phyloP scores from a whole-genome alignment of 768 basidiomycete species.

The Mycena olivaceomarginata region DNA sequence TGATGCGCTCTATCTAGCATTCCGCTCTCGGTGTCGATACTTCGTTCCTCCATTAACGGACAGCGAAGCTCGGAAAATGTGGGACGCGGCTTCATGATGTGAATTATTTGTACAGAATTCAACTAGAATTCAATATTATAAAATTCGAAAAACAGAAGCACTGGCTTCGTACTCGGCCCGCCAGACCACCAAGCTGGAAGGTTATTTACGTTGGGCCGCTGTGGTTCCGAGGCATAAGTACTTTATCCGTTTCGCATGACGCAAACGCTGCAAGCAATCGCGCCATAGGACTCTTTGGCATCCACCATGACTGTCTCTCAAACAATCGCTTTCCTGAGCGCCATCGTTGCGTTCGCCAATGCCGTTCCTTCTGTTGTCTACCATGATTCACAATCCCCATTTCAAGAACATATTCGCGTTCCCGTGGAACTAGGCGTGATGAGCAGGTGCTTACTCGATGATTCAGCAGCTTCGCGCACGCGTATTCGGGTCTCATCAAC shows the following conservation, averaged over 20 bases:
- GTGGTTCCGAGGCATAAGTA: neutral
- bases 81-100: constrained; percentile 61
- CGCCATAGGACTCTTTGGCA: constrained; percentile 1
- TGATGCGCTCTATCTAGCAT: constrained; percentile 66
- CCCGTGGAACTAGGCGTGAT: constrained; percentile 71
- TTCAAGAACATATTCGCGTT: constrained; percentile 57
- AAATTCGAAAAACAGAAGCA: neutral
- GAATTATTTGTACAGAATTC: neutral
- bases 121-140: neutral
- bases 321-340: neutral
- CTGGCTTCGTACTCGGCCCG: too few species aligned
- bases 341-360: neutral
- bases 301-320: constrained; percentile 15
- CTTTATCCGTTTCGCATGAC: constrained; percentile 3
- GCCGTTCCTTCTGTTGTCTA: neutral
- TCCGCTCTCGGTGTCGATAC: constrained; percentile 86
- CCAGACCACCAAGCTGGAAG: too few species aligned
- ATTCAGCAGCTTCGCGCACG: neutral
- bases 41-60: constrained; percentile 82
- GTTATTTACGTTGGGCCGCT: too few species aligned
- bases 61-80: constrained; percentile 73
- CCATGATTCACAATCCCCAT: constrained; percentile 1
- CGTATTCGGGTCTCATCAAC: neutral
- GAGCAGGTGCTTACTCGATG: constrained; percentile 56
- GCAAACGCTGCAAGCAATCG: constrained; percentile 11